Evolutionary conservation across 805 yeast species (phyloP), one percentile per base, ranked within the genome.

Genomic region (Tetrapisispora phaffii): DNA sequence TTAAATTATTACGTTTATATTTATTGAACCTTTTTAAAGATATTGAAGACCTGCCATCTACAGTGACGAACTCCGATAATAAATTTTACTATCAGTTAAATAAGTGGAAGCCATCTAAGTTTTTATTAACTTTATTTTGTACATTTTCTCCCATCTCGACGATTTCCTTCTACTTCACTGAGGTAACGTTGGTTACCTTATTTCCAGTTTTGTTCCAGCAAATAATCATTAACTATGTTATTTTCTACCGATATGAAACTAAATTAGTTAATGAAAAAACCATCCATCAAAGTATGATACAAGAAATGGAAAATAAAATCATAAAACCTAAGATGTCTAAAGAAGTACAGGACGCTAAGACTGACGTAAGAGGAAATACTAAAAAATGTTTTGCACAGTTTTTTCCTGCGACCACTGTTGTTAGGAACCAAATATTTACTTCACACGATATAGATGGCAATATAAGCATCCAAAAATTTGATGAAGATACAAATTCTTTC

Each of bases 71-170:
- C 12, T 19, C 23, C 3, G 24, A 24, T 15, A 33, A 67, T 26
- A 65, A 67, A 24, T 65, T 65, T 19, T 71, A 72, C 29, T 82
- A 82, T 77, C 74, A 76, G 46, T 58, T 84, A 35, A 65, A 63
- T 17, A 73, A 82, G 41, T 84, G 94, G 94, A 68, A 70, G 36
- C 90, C 90, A 0, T 72, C 82, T 0, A 69, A 69, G 50, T 79
- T 81, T 57, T 71, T 71, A 28, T 65, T 82, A 6, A 63, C 68
- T 40, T 52, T 82, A 2, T 69, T 75, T 24, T 67, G 76, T 2
- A 60, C 75, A 1, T 79, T 78, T 50, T 79, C 85, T 7, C 93
- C 94, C 0, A 56, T 78, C 9, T 73, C 71, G 40, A 50, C 76
- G 8, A 44, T 71, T 2, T 62, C 74, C n/a, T 60, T 77, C 44